Base-by-base conservation (phyloP, 2,329 filamentous ascomycete genomes). In the Grosmannia clavigera region DNA sequence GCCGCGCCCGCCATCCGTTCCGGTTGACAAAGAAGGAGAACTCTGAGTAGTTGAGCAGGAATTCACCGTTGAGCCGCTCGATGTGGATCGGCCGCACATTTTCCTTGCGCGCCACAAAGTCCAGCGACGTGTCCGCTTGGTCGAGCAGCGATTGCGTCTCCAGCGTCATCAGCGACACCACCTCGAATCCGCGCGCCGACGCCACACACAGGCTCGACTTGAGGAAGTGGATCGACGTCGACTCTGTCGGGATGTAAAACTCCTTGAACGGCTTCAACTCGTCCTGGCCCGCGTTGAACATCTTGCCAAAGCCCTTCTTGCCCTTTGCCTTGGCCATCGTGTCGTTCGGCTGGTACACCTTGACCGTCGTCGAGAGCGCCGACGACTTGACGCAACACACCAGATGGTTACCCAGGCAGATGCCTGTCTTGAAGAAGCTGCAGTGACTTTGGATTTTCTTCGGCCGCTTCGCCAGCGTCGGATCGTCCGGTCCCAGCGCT, bases 1-100 rank as follows among this genome's bases (percentile, higher is more conserved):
- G 91, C 68, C 92, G 82, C 59, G 92, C 92, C 64, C 94, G 85
- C 94, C 94, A 99, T 46, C 94, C 94, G 72, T 99, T 97, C 68
- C 94, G 85, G 74, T 99, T 97, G 70, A 99, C 94, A 69, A 97
- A 99, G 82, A 99, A 99, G 14, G 90, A 96, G 74, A 96, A 99
- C 72, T 99, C 94, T 5, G 90, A 94, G 75, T 99, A 99, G 74
- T 96, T 97, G 64, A 99, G 85, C 66, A 99, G 74, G 78, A 99
- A 99, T 70, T 99, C 94, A 71, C 92, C 92, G 66, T 95, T 95
- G 70, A 97, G 86, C 54, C 94, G 88, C 73, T 99, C 95, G 66
- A 99, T 97, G 69, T 97, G 92, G 65, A 99, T 95, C 3, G 94
- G 92, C 71, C 89, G 91, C 68, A 94, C 90, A 68, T 90, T 90